Evolutionary conservation across 371 early-diverging fungal species (phyloP).

Genomic region (Apophysomyces sp.): DNA sequence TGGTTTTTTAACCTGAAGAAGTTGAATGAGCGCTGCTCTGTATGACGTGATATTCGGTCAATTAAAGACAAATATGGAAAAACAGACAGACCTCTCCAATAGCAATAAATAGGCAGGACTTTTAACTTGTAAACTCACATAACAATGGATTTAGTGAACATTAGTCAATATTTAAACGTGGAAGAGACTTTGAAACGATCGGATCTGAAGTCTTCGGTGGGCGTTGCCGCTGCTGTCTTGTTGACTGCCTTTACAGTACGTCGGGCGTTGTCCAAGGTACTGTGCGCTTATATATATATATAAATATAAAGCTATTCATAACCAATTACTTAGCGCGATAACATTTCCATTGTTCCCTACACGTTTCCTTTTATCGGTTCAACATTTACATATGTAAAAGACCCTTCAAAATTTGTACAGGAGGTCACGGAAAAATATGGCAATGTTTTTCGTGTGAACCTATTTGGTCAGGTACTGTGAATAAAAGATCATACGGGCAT

Average conservation of each 20-base stretch:
- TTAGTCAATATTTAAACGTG: not conserved
- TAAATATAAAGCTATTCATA: no score
- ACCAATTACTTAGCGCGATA: not conserved
- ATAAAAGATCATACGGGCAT: no score
- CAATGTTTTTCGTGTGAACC: slow-evolving; percentile 8
- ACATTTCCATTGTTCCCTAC: slow-evolving; percentile 11
- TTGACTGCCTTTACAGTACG: not conserved
- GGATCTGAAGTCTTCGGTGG: not conserved
- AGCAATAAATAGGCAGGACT: no score
- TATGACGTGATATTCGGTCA: not conserved
- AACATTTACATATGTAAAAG: slow-evolving; percentile 5
- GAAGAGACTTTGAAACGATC: not conserved
- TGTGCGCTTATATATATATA: no score
- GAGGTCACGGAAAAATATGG: slow-evolving; percentile 9
- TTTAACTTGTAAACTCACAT: no score
- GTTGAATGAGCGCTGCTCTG: no score
- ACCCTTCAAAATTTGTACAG: slow-evolving; percentile 8
- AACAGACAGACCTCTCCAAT: not conserved
- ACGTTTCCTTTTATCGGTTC: slow-evolving; percentile 17
- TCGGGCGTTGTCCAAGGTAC: not conserved
- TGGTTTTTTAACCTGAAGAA: no score
- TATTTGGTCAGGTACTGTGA: no score
- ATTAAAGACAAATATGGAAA: not conserved
- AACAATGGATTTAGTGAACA: not conserved
- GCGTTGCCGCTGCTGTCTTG: not conserved